Evolutionary conservation across 2,329 filamentous ascomycete species (phyloP).

Genomic region (Metarhizium anisopliae): DNA sequence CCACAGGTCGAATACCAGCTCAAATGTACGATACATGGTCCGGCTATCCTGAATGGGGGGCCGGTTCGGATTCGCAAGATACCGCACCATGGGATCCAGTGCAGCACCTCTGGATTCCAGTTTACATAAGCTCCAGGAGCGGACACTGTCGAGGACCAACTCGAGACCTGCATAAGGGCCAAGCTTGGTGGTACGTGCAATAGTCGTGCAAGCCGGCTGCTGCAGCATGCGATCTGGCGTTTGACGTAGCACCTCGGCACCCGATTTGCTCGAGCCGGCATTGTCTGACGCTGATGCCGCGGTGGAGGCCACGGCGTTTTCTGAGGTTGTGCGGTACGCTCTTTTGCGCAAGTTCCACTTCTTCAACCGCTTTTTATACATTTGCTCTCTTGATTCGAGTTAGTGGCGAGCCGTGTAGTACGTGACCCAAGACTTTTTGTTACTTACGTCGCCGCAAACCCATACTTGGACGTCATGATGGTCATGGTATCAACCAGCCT

Average conservation of each 20-base stretch:
- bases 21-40: slow-evolving; percentile 30
- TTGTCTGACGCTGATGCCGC: slow-evolving; percentile 1
- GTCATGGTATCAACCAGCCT: slow-evolving; percentile 28
- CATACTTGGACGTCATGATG: slow-evolving; percentile 23
- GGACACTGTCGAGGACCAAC: slow-evolving; percentile 23
- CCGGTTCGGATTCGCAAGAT: slow-evolving; percentile 24
- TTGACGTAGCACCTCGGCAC: slow-evolving; percentile 1
- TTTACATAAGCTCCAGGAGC: slow-evolving; percentile 26
- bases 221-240: background rate
- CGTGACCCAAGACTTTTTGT: background rate
- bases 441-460: slow-evolving; percentile 29
- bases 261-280: background rate
- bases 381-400: slow-evolving; percentile 22
- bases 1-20: slow-evolving; percentile 29
- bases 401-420: background rate
- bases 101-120: slow-evolving; percentile 17
- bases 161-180: slow-evolving; percentile 21
- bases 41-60: slow-evolving; percentile 29
- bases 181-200: slow-evolving; percentile 15
- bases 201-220: slow-evolving; percentile 9
- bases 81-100: slow-evolving; percentile 27
- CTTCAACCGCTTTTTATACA: slow-evolving; percentile 30
- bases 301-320: slow-evolving; percentile 2
- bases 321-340: slow-evolving; percentile 19
- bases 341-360: slow-evolving; percentile 30